Percentiles rank a stretch among this genome's conserved stretches.
These are phyloP conservation scores for Pichia cephalocereana DNA, from an alignment of 805 yeast genomes.

Conservation along the genomic window DNA sequence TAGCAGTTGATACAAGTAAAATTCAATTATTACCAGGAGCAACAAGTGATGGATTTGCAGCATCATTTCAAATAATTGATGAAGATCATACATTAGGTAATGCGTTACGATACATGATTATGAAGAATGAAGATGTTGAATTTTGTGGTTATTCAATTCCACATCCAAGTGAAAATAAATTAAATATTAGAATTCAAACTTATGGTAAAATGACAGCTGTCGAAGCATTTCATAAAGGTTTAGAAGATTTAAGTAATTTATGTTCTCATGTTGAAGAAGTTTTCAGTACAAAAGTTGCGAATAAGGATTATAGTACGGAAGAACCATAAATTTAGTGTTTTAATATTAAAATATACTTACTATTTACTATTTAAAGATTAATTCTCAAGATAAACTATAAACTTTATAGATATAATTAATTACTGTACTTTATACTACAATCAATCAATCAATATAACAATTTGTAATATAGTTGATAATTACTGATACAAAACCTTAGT, in stretches of 20 bases:
- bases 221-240: slow-evolving; percentile 87
- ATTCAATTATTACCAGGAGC: slow-evolving; percentile 73
- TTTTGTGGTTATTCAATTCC: slow-evolving; percentile 98
- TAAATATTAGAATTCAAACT: slow-evolving; percentile 90
- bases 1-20: slow-evolving; percentile 45
- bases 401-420: too few species aligned
- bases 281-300: slow-evolving; percentile 48
- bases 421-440: too few species aligned
- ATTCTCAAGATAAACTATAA: too few species aligned
- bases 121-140: slow-evolving; percentile 97
- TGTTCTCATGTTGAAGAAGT: slow-evolving; percentile 78
- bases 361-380: background rate
- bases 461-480: too few species aligned
- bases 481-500: too few species aligned
- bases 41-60: slow-evolving; percentile 88
- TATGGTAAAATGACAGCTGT: slow-evolving; percentile 79
- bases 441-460: too few species aligned
- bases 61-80: slow-evolving; percentile 84
- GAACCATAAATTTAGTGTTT: slow-evolving; percentile 31
- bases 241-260: slow-evolving; percentile 72
- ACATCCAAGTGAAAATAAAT: slow-evolving; percentile 88
- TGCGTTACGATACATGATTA: slow-evolving; percentile 84
- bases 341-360: background rate
- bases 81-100: slow-evolving; percentile 98
- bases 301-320: slow-evolving; percentile 40